Evolutionary conservation across 306 rosid genomes (phyloP), one percentile per base, ranked within the genome.

Genomic region (Cucumis cinereus): DNA sequence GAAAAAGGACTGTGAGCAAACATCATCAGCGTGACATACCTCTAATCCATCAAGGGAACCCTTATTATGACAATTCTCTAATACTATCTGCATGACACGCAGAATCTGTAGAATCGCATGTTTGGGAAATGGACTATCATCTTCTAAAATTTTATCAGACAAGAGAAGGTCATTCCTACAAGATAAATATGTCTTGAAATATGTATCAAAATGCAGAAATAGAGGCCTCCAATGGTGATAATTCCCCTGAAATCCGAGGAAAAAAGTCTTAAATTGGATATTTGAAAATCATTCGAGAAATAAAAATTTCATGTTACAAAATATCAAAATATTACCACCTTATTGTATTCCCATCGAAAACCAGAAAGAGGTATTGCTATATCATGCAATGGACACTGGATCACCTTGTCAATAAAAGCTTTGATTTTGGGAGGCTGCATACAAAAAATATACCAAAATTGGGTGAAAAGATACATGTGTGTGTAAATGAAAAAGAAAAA

Each of bases 151-250:
- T 81, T 83, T 86, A 87, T 91, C 88, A 3, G 92, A 86, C 91
- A 93, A 81, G 75, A 92, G 90, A 68, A 93, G 85, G 86, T 93
- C 98, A 79, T 91, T 90, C 85, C 97, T 89, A 90, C 85, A 78
- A 49, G 91, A 87, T 81, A 91, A 82, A 81, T 86, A 86, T 56
- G 98, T 81, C 91, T 93, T 93, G 92, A 93, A 93, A 88, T 93
- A 93, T 77, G 92, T 86, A 83, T 90, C 97, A 82, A 93, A 91
- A 85, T 91, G 97, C 80, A 86, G 91, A 75, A 93, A 86, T 78
- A 93, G 85, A 5, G 93, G 97, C 84, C 97, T 91, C 98, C 98
- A 93, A 79, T 93, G 97, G 84, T 91, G 88, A 84, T 91, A 93
- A 86, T 93, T 93, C 73, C 98, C 98, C 98, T 93, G 89, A 80